Conservation (phyloP, 2,329 filamentous ascomycete genomes). For the Scedosporium boydii region DNA sequence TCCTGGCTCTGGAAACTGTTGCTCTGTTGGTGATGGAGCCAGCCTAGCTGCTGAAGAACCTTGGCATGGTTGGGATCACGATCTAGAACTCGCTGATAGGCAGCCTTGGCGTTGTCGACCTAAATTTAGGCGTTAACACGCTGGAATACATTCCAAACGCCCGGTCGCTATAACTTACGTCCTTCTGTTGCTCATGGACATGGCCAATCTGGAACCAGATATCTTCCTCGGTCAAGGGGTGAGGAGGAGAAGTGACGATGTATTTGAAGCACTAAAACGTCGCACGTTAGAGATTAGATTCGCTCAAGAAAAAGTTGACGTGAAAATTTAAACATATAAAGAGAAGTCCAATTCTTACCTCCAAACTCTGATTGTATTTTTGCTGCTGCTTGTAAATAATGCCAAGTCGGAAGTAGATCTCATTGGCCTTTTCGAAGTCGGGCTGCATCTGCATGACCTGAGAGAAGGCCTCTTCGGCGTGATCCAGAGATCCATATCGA, state of each 20-base stretch:
- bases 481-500: slow-evolving; percentile 89
- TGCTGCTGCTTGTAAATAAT: slow-evolving; percentile 99
- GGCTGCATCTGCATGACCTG: slow-evolving; percentile 99
- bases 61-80: slow-evolving; percentile 95
- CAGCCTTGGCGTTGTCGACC: slow-evolving; percentile 88
- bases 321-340: slow-evolving; percentile 4
- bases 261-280: slow-evolving; percentile 83
- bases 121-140: slow-evolving; percentile 28
- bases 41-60: slow-evolving; percentile 93
- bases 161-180: slow-evolving; percentile 53
- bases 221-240: slow-evolving; percentile 89
- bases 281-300: slow-evolving; percentile 10
- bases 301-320: neutral
- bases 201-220: slow-evolving; percentile 99
- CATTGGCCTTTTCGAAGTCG: slow-evolving; percentile 95
- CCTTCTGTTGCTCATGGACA: slow-evolving; percentile 97
- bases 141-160: neutral
- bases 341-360: slow-evolving; percentile 45
- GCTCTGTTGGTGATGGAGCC: slow-evolving; percentile 95
- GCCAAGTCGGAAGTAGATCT: slow-evolving; percentile 97
- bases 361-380: slow-evolving; percentile 84
- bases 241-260: slow-evolving; percentile 86
- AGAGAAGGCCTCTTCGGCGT: slow-evolving; percentile 95
- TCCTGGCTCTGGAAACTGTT: slow-evolving; percentile 87
- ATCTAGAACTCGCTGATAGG: slow-evolving; percentile 87